Percentiles rank a stretch among this genome's conserved stretches.
Conservation (phyloP, 2,329 filamentous ascomycete genomes). For the Intubia oerlemansii region DNA sequence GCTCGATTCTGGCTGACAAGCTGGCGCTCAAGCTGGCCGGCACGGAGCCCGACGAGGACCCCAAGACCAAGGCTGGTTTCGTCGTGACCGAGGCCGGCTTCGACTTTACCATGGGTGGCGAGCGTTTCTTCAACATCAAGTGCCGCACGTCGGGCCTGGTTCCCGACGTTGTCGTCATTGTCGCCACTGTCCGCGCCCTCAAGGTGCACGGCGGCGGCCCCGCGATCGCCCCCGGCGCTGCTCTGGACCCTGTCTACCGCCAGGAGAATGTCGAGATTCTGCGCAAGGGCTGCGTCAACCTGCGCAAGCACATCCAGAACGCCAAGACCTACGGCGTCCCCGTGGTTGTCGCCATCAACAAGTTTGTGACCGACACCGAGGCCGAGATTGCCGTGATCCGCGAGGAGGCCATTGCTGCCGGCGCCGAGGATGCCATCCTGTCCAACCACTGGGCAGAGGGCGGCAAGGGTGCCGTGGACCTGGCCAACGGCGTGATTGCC, state of each 20-base stretch:
- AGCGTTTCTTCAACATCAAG: conserved; percentile 99
- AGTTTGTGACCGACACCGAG: conserved; percentile 81
- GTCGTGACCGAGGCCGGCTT: conserved; percentile 95
- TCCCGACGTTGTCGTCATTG: conserved; percentile 84
- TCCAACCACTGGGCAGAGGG: conserved; percentile 96
- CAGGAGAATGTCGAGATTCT: conserved; percentile 88
- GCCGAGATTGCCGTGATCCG: conserved; percentile 77
- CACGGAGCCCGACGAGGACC: conserved; percentile 78
- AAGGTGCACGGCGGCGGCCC: conserved; percentile 95
- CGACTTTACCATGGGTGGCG: conserved; percentile 98
- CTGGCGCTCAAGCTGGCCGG: conserved; percentile 89
- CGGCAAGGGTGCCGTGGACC: conserved; percentile 70
- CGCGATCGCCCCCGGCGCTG: conserved; percentile 70
- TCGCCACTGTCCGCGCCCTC: conserved; percentile 83
- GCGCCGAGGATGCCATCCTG: conserved; percentile 80
- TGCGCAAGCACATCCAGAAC: conserved; percentile 87
- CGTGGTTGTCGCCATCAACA: conserved; percentile 93
- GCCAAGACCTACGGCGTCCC: conserved; percentile 78
- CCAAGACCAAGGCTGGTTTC: conserved; percentile 65
- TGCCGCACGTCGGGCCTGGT: conserved; percentile 83
- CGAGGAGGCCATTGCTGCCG: conserved; percentile 78
- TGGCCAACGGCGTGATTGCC: conserved; percentile 69
- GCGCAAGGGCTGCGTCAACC: conserved; percentile 75
- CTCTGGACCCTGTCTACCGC: conserved; percentile 73
- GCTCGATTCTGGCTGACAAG: conserved; percentile 85